Base-by-base conservation (phyloP, 257 asterid genomes). In the Coffea canephora region DNA sequence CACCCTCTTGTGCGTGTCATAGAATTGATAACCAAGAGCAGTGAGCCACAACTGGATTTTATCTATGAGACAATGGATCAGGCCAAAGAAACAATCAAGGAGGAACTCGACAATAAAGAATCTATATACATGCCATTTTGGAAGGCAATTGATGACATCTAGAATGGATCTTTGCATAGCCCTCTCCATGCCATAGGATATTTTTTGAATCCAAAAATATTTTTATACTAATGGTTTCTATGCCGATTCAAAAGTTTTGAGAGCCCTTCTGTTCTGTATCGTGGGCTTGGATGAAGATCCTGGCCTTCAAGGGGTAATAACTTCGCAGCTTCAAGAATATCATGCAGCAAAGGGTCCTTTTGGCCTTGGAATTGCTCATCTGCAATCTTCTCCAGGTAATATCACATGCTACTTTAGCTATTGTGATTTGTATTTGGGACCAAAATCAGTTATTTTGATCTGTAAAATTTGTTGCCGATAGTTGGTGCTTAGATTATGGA, bases 401-500 rank as follows among this genome's bases (percentile, higher is more conserved):
- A 36, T 65, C 18, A 21, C 45, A 78, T 39, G 8, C 7, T 9
- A 0, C 21, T 61, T 62, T 23, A 59, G 31, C 1, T 23, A n/a
- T 70, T 36, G n/a, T 78, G 65, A 45, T 73, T 72, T 39, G 1
- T 0, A 21, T 31, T 36, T 64, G 27, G 50, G 46, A 18, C 9
- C 25, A 41, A 73, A 34, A 2, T 45, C 50, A 6, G 19, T 6
- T 69, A 45, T 45, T 13, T 2, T 31, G 43, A 82, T 23, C 8
- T 25, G 14, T 65, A 39, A 39, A 39, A 16, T n/a, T 31, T 85
- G 31, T 78, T 80, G 84, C 87, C 91, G 98, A 69, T 49, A 77
- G 14, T 25, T 93, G 97, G 97, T 93, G 97, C 97, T 79, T 81
- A 49, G 73, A 74, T 39, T 86, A 87, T 25, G 93, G 94, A 55